Percentiles rank a stretch among this genome's conserved stretches.
Conservation (phyloP, 371 early-diverging fungal genomes). For the Mortierella sp. region DNA sequence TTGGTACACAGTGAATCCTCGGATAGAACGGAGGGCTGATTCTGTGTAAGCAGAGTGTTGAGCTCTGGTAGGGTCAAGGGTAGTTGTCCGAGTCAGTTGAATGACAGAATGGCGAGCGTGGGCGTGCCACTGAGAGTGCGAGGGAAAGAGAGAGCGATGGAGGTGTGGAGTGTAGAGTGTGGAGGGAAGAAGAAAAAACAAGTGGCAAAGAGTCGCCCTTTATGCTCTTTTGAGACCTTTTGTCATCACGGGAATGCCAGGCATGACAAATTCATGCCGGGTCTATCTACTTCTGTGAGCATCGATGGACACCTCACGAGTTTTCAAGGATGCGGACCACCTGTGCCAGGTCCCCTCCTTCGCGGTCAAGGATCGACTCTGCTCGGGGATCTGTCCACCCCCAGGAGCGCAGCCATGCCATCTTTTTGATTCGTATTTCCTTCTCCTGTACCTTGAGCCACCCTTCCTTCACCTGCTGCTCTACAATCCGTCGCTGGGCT, state of each 20-base stretch:
- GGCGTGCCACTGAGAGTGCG: too few relatives aligned
- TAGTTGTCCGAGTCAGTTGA: too few relatives aligned
- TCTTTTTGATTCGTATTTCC: conserved; percentile 51
- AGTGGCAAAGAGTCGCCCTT: too few relatives aligned
- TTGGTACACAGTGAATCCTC: too few relatives aligned
- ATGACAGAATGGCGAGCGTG: too few relatives aligned
- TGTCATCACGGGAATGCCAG: too few relatives aligned
- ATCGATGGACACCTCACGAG: too few relatives aligned
- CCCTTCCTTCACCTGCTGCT: conserved; percentile 52
- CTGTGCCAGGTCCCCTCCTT: conserved; percentile 36
- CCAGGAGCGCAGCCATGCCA: conserved; percentile 53
- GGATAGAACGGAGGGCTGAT: neutral
- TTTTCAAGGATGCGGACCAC: conserved; percentile 38
- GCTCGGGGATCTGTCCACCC: conserved; percentile 46
- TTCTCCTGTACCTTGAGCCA: conserved; percentile 53
- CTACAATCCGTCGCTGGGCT: conserved; percentile 47
- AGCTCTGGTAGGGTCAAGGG: neutral
- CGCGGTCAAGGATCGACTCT: conserved; percentile 40
- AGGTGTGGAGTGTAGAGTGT: too few relatives aligned
- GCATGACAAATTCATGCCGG: too few relatives aligned
- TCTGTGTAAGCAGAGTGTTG: neutral
- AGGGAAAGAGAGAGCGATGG: too few relatives aligned
- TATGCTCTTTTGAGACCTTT: too few relatives aligned
- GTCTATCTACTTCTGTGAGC: conserved; percentile 11
- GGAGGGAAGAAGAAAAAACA: too few relatives aligned